Evolutionary conservation across 2,329 filamentous ascomycete species (phyloP), one percentile per base, ranked within the genome.

Genomic region (Cladobotryum mycophilum): DNA sequence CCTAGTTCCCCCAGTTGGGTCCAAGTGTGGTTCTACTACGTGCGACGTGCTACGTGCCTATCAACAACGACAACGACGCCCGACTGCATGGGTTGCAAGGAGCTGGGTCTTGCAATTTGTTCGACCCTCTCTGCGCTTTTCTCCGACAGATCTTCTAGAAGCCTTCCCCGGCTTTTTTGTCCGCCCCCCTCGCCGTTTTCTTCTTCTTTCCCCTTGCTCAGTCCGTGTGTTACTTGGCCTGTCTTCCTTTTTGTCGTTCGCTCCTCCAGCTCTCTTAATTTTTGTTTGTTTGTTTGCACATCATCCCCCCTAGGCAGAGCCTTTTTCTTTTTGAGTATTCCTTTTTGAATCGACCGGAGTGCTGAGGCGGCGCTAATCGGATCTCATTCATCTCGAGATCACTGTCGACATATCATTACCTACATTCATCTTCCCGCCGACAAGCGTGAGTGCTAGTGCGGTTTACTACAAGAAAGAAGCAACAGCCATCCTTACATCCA

Each of bases 91-190:
- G 52, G 8, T 48, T 45, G 48, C 51, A 46, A 45, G 41, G 48
- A 49, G 46, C 36, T 45, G 20, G 43, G 43, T 35, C 7, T 48
- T 17, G 17, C 41, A 49, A 43, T 49, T 44, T 49, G 30, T 41
- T 41, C 47, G 41, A 30, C 41, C 40, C 25, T 30, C 25, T 35
- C 51, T 49, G 45, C 22, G 41, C 48, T 54, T 52, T 54, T 54
- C 52, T 54, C 52, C 52, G 52, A 54, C 52, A 53, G 51, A 53
- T 53, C 50, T 55, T 55, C 53, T 55, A 55, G 53, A 55, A 55
- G 53, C 48, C 51, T 53, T 55, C 48, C 51, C 51, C 46, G 46
- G 50, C 44, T 53, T 45, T 45, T 45, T 45, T 48, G n/a, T 37
- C 36, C 36, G 9, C 41, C 33, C 47, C 49, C 52, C 49, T 54